phyloP scores from a whole-genome alignment of 441 rosid species.

The Gossypium schwendimanii region DNA sequence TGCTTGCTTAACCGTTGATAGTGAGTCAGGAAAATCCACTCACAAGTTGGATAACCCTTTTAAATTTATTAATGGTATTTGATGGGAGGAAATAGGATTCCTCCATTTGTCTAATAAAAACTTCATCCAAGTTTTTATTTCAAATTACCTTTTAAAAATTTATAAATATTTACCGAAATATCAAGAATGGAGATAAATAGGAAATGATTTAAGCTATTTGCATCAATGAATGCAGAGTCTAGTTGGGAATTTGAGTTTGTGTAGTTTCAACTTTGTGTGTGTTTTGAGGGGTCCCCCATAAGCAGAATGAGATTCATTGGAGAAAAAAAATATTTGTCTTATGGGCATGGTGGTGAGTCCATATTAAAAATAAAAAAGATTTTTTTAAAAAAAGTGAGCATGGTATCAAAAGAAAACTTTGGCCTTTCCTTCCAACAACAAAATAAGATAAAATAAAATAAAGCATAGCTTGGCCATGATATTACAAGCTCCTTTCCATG shows the following conservation, averaged over 20 bases:
- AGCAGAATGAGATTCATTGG: slow-evolving; percentile 41
- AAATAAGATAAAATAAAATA: not conserved
- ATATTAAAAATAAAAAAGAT: slow-evolving; percentile 19
- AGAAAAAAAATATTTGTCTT: slow-evolving; percentile 7
- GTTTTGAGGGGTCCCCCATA: slow-evolving; percentile 36
- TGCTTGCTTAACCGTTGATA: slow-evolving; percentile 30
- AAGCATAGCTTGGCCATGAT: not conserved
- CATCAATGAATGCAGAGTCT: not conserved
- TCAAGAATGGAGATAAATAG: not conserved
- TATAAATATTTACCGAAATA: not conserved
- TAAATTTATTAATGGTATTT: slow-evolving; percentile 14
- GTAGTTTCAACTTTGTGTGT: slow-evolving; percentile 29
- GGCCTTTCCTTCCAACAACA: not conserved
- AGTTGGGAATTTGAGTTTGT: slow-evolving; percentile 15
- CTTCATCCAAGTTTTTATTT: not conserved
- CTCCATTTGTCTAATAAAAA: slow-evolving; percentile 13
- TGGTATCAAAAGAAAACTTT: slow-evolving; percentile 19
- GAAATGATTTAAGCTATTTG: not conserved
- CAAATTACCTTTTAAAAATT: not conserved
- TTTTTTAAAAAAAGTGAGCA: slow-evolving; percentile 18
- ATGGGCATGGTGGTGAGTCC: slow-evolving; percentile 45
- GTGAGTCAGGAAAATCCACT: slow-evolving; percentile 42
- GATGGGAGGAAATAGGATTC: slow-evolving; percentile 24
- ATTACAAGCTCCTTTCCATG: no score
- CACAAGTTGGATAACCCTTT: slow-evolving; percentile 20